Evolutionary conservation across 2,329 filamentous ascomycete genomes (phyloP).

Genomic region (Neopestalotiopsis rosae): DNA sequence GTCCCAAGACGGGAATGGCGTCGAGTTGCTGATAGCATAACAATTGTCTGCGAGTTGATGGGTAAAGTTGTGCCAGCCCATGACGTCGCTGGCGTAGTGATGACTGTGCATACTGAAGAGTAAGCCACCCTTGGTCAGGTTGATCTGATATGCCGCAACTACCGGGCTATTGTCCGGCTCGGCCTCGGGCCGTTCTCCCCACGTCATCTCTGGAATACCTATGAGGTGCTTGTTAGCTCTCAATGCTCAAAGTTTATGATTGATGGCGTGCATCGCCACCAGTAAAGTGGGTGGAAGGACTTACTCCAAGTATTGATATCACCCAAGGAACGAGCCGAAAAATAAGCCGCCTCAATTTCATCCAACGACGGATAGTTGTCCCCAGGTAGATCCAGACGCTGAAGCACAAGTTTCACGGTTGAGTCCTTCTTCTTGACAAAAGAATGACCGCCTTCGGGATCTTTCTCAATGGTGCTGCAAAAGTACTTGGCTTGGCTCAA

Average conservation of each 20-base stretch:
- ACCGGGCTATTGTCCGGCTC: slow-evolving; percentile 40
- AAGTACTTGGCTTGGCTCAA: slow-evolving; percentile 44
- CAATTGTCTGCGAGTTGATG: slow-evolving; percentile 10
- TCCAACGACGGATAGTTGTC: slow-evolving; percentile 40
- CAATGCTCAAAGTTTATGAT: no score
- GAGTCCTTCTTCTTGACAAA: slow-evolving; percentile 41
- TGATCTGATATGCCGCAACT: slow-evolving; percentile 45
- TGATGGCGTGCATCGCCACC: no score
- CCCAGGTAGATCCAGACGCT: slow-evolving; percentile 41
- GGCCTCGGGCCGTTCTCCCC: slow-evolving; percentile 45
- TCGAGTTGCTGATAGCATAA: not conserved
- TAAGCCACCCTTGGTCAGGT: slow-evolving; percentile 46
- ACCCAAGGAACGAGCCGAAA: slow-evolving; percentile 37
- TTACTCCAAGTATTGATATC: slow-evolving; percentile 30
- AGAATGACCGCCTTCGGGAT: slow-evolving; percentile 40
- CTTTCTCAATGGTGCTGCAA: slow-evolving; percentile 44
- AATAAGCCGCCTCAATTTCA: slow-evolving; percentile 43
- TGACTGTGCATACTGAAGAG: slow-evolving; percentile 48
- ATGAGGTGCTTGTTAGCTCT: not conserved
- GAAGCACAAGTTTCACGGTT: slow-evolving; percentile 41
- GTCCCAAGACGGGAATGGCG: not conserved
- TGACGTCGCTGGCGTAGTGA: slow-evolving; percentile 48
- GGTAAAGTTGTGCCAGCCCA: slow-evolving; percentile 41
- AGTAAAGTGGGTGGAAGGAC: not conserved
- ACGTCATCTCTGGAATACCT: slow-evolving; percentile 42